These are phyloP conservation scores for Ramichloridium luteum DNA, from an alignment of 2,329 filamentous ascomycete species.

Conservation along the genomic window DNA sequence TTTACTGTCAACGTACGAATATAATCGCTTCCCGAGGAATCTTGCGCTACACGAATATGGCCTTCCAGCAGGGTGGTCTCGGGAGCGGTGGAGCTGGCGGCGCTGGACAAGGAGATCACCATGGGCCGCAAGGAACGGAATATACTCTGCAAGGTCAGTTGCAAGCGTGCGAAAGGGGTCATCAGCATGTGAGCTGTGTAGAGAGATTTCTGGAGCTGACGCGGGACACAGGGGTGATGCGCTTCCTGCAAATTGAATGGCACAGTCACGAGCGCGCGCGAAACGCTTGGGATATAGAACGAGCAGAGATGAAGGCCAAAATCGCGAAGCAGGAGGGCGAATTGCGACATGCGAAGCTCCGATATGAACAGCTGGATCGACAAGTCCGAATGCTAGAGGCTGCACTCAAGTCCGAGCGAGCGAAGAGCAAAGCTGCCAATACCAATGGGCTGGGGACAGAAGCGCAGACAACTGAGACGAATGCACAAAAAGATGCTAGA, in stretches of 20 bases:
- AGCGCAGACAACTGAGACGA: constrained; percentile 8
- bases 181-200: constrained; percentile 1
- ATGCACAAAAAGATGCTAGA: constrained; percentile 19
- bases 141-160: constrained; percentile 58
- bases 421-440: constrained; percentile 39
- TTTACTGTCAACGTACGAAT: too few species aligned
- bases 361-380: constrained; percentile 79
- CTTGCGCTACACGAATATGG: constrained; percentile 36
- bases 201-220: constrained; percentile 18
- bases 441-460: constrained; percentile 13
- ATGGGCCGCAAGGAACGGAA: constrained; percentile 50
- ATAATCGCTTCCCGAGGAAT: neutral
- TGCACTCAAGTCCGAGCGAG: constrained; percentile 71
- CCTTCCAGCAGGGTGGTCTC: constrained; percentile 57
- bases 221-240: constrained; percentile 68
- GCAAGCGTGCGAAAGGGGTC: neutral
- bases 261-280: constrained; percentile 94
- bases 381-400: constrained; percentile 83
- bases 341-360: constrained; percentile 69
- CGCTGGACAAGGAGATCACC: constrained; percentile 33
- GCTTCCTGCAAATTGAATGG: constrained; percentile 98
- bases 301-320: constrained; percentile 96
- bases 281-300: constrained; percentile 98
- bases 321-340: constrained; percentile 92
- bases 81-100: constrained; percentile 43